Percentiles rank a stretch among this genome's conserved stretches.
Evolutionary conservation across 352 stramenopile genomes (phyloP).

Genomic region (Phytophthora hibernalis): DNA sequence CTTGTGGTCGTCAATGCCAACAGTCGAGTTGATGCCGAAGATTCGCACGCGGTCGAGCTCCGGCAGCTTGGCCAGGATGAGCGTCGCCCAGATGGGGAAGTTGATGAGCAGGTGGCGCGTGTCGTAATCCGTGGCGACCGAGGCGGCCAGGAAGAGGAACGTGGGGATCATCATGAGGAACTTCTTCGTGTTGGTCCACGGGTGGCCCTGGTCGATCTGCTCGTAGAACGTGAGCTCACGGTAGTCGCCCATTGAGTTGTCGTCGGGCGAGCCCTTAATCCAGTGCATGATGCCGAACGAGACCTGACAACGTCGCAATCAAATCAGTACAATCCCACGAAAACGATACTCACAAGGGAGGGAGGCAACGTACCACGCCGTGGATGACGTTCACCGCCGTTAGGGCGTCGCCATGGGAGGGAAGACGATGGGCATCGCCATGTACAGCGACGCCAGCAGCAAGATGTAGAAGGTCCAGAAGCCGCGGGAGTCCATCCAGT

Average conservation of each 20-base stretch:
- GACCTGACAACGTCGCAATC: slow-evolving; percentile 52
- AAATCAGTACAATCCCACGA: slow-evolving; percentile 16
- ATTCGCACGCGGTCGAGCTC: slow-evolving; percentile 95
- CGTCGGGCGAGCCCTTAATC: slow-evolving; percentile 94
- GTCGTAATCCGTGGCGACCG: slow-evolving; percentile 92
- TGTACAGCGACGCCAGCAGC: slow-evolving; percentile 79
- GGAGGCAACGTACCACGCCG: slow-evolving; percentile 65
- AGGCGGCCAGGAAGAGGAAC: slow-evolving; percentile 87
- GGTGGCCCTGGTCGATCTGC: slow-evolving; percentile 93
- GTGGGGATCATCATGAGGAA: slow-evolving; percentile 95
- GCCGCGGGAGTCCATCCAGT: slow-evolving; percentile 90
- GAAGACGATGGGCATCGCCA: slow-evolving; percentile 81
- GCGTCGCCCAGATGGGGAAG: slow-evolving; percentile 91
- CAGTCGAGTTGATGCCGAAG: slow-evolving; percentile 96
- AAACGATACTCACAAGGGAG: slow-evolving; percentile 9
- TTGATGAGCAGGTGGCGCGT: slow-evolving; percentile 89
- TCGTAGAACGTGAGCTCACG: slow-evolving; percentile 96
- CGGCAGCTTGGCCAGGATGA: slow-evolving; percentile 94
- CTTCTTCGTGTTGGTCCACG: slow-evolving; percentile 94
- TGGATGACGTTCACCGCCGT: slow-evolving; percentile 90
- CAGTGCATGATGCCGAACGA: slow-evolving; percentile 95
- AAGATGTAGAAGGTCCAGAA: slow-evolving; percentile 91
- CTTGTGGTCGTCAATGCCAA: slow-evolving; percentile 94
- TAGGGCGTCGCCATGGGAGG: slow-evolving; percentile 65
- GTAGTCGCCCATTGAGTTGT: slow-evolving; percentile 94